Evolutionary conservation across 306 rosid genomes (phyloP).

Genomic region (Myrica gale): DNA sequence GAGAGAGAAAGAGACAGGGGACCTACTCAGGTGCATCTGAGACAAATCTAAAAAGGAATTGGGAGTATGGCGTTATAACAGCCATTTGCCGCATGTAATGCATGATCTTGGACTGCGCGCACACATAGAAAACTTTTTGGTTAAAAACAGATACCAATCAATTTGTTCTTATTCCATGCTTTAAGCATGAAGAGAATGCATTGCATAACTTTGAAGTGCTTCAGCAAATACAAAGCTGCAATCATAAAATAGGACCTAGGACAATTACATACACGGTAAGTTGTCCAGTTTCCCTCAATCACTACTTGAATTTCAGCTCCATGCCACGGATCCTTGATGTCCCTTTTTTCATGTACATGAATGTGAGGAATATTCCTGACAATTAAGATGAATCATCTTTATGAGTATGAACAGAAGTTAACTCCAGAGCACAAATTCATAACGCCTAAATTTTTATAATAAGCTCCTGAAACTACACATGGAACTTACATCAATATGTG

Average conservation of each 20-base stretch:
- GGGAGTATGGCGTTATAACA: constrained; percentile 67
- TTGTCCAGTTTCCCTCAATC: constrained; percentile 97
- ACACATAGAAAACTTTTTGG: constrained; percentile 30
- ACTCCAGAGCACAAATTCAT: neutral
- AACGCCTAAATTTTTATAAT: neutral
- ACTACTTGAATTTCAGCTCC: constrained; percentile 99
- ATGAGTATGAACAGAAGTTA: constrained; percentile 27
- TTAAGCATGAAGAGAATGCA: constrained; percentile 25
- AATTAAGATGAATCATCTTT: constrained; percentile 20
- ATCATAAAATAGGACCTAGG: constrained; percentile 10
- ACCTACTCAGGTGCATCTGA: constrained; percentile 79
- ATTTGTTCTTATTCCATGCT: neutral
- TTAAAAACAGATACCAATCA: constrained; percentile 13
- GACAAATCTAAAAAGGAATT: constrained; percentile 78
- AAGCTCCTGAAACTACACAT: neutral
- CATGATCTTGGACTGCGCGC: constrained; percentile 82
- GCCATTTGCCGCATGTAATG: constrained; percentile 98
- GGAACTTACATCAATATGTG: neutral
- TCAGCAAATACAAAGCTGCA: constrained; percentile 17
- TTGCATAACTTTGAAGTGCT: constrained; percentile 15
- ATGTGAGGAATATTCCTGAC: constrained; percentile 91
- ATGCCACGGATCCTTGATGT: constrained; percentile 64
- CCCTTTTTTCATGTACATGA: constrained; percentile 78
- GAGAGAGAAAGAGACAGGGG: constrained; percentile 31
- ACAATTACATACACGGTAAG: constrained; percentile 68